Base-by-base conservation (phyloP, 1,284 basidiomycete species). In the Cryptococcus deneoformans region DNA sequence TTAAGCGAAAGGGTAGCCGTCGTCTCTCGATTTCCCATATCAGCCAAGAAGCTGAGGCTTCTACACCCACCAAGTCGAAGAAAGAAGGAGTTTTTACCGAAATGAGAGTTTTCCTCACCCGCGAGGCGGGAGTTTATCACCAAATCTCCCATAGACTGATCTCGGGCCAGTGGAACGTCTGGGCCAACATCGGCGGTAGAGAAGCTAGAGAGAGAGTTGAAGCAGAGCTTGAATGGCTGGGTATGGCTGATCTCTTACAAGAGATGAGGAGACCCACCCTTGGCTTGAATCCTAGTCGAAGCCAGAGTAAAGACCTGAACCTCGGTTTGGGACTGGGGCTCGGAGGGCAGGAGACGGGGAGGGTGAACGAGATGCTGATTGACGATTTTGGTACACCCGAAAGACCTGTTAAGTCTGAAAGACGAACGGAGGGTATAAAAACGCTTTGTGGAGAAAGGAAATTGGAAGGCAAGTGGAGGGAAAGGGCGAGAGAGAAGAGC, bases 71-170 rank as follows among this genome's bases (percentile, higher is more conserved):
- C 16, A 47, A 43, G 5, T 12, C 16, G 1, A 48, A 20, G 36
- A n/a, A 35, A 20, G n/a, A 35, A 37, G 51, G 53, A 11, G 43
- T 20, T 16, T 44, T 65, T 29, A 61, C 59, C 1, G 64, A 67
- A 37, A 38, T 68, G 45, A 57, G 62, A 11, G 47, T 71, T 36
- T 63, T 66, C 12, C 53, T 71, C 20, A 60, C 57, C 38, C 60
- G 69, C 39, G 67, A 71, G 48, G 67, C 69, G 1, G 52, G 59
- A 16, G 53, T 61, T 14, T 71, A 64, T 60, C 69, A 71, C 58
- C 53, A 56, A 6, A 64, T 71, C 47, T 64, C 66, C 10, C 58
- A 61, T 38, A 54, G 67, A 5, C 59, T 71, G 9, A 57, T 67
- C 43, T 54, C 60, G 2, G 69, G 69, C 3, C 24, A 37, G 24